phyloP scores from a whole-genome alignment of 1,139 yeast species.

The Yamadazyma sp. region DNA sequence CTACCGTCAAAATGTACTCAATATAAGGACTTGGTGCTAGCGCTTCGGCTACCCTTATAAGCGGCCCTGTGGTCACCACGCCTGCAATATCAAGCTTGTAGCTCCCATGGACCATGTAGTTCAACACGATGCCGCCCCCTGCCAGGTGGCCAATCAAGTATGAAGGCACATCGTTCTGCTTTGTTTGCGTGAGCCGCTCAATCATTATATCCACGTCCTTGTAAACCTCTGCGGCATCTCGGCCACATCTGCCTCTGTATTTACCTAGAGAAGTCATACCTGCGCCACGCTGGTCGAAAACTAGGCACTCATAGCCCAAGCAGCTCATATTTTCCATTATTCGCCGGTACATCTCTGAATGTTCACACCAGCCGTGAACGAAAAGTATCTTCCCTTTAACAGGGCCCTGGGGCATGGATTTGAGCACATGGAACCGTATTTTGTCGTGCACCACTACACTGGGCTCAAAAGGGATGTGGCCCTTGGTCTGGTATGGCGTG shows the following conservation, averaged over 20 bases:
- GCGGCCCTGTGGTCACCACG: constrained; percentile 21
- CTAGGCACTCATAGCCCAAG: constrained; percentile 20
- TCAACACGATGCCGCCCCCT: constrained; percentile 23
- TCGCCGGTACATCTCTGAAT: constrained; percentile 19
- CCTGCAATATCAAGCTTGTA: constrained; percentile 14
- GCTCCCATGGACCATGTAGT: constrained; percentile 20
- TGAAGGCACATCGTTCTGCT: constrained; percentile 3
- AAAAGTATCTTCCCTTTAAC: constrained; percentile 18
- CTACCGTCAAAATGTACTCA: constrained; percentile 12
- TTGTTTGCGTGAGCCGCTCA: constrained; percentile 11
- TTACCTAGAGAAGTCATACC: constrained; percentile 22
- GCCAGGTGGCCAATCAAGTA: constrained; percentile 23
- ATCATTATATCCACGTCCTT: constrained; percentile 22
- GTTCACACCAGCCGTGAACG: constrained; percentile 27
- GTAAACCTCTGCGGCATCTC: constrained; percentile 12
- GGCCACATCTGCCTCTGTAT: constrained; percentile 19
- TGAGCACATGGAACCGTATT: constrained; percentile 17
- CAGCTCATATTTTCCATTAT: constrained; percentile 20
- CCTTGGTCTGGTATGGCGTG: constrained; percentile 14
- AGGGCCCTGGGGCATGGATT: constrained; percentile 9
- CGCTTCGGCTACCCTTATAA: constrained; percentile 16
- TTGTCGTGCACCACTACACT: constrained; percentile 11
- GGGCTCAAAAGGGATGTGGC: constrained; percentile 8
- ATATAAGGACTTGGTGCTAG: constrained; percentile 14
- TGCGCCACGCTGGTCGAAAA: constrained; percentile 24